Evolutionary conservation across 176 grass and related monocot species (phyloP).

Genomic region (Stipa capillata): DNA sequence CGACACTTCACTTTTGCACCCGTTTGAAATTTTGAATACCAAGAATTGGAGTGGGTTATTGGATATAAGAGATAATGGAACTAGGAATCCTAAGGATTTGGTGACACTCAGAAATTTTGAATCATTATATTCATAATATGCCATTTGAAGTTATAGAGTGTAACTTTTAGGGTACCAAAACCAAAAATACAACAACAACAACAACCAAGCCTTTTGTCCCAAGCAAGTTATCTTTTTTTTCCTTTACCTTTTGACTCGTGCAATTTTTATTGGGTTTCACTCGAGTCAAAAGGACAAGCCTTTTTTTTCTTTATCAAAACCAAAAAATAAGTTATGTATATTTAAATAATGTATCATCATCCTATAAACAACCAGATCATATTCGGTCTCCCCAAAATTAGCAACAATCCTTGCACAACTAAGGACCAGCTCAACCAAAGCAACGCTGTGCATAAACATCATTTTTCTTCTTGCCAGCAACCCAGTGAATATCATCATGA

Average conservation of each 20-base stretch:
- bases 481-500: background rate
- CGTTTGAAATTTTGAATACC: background rate
- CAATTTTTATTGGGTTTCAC: too few relatives aligned
- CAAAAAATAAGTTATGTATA: background rate
- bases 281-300: too few relatives aligned
- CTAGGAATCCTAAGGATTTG: background rate
- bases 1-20: background rate
- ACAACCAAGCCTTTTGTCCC: too few relatives aligned
- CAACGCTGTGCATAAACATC: background rate
- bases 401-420: background rate
- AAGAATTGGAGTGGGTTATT: too few relatives aligned
- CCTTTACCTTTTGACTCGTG: too few relatives aligned
- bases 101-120: background rate
- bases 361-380: background rate
- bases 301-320: too few relatives aligned
- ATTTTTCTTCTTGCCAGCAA: background rate
- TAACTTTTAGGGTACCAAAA: background rate
- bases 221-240: too few relatives aligned
- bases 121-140: background rate
- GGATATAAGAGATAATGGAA: background rate
- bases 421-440: background rate
- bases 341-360: background rate
- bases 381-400: background rate
- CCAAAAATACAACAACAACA: too few relatives aligned
- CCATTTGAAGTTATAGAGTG: background rate